phyloP scores from a whole-genome alignment of 2,329 filamentous ascomycete species.

The Ascochyta fabae region DNA sequence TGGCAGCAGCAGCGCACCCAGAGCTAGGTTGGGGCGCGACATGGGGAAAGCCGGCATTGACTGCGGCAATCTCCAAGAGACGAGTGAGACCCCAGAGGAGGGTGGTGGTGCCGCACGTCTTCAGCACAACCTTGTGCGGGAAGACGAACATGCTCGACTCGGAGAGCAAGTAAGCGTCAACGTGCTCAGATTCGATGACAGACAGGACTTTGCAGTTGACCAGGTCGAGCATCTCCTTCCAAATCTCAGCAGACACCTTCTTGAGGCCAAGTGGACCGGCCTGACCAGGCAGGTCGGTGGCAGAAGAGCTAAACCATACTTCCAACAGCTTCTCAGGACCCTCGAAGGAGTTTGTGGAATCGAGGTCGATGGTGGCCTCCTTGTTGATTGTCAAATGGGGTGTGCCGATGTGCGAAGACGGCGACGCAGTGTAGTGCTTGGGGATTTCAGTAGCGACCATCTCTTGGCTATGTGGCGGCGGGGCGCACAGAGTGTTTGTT shows the following conservation, averaged over 20 bases:
- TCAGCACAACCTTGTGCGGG: conserved; percentile 98
- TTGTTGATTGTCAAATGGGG: conserved; percentile 96
- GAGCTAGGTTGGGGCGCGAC: conserved; percentile 70
- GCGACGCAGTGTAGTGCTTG: conserved; percentile 80
- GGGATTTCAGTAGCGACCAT: conserved; percentile 87
- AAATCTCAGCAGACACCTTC: conserved; percentile 79
- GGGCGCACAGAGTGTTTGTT: conserved; percentile 27
- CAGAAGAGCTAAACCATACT: conserved; percentile 93
- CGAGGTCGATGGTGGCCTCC: conserved; percentile 88
- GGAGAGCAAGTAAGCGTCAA: conserved; percentile 95
- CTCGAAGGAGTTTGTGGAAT: conserved; percentile 96
- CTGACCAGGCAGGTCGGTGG: conserved; percentile 72
- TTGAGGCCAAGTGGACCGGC: conserved; percentile 82
- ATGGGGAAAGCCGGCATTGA: conserved; percentile 87
- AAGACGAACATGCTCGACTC: conserved; percentile 99
- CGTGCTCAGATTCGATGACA: conserved; percentile 87
- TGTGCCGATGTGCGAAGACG: conserved; percentile 76
- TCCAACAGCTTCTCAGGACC: conserved; percentile 97
- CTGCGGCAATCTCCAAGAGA: conserved; percentile 88
- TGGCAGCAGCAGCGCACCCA: conserved; percentile 77
- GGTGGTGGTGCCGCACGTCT: conserved; percentile 97
- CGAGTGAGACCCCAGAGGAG: conserved; percentile 87
- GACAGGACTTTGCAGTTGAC: conserved; percentile 99
- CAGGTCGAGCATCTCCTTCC: conserved; percentile 96
- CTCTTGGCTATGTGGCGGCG: conserved; percentile 55